These are phyloP conservation scores for Malassezia furfur DNA, from an alignment of 1,284 basidiomycete genomes.

Conservation along the genomic window DNA sequence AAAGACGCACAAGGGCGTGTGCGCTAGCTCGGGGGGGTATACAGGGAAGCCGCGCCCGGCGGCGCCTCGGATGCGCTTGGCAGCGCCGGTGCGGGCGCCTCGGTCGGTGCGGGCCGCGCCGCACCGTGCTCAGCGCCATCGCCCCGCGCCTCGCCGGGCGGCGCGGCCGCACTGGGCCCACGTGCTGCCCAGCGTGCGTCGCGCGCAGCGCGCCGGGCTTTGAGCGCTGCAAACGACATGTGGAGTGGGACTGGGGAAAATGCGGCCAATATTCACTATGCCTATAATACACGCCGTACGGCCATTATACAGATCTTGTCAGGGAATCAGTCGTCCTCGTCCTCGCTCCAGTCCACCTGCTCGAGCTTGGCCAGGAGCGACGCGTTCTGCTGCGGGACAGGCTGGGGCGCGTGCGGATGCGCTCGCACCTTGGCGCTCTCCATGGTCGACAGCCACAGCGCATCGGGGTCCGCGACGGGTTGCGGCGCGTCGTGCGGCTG, in stretches of 20 bases:
- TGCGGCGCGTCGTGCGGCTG: neutral
- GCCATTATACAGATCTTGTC: neutral
- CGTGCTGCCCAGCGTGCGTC: neutral
- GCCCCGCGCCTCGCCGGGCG: neutral
- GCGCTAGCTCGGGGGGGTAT: neutral
- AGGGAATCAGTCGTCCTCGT: slow-evolving; percentile 6
- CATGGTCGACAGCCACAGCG: slow-evolving; percentile 5
- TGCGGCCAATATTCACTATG: no score
- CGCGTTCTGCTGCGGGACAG: slow-evolving; percentile 2
- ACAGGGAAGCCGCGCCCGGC: neutral
- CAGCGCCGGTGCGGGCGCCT: no score
- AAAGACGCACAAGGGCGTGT: neutral
- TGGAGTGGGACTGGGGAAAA: neutral
- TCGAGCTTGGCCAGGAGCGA: slow-evolving; percentile 10
- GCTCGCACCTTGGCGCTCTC: neutral
- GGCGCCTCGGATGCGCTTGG: no score
- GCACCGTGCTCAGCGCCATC: neutral
- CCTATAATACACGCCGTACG: no score
- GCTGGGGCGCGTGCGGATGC: neutral
- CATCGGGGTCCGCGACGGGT: neutral
- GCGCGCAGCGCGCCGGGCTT: neutral
- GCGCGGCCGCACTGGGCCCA: neutral
- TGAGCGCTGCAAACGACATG: slow-evolving; percentile 6
- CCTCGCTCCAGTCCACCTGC: slow-evolving; percentile 5
- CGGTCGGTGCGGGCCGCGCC: neutral